phyloP scores from a whole-genome alignment of 306 rosid genomes.

The Pachyrhizus erosus region DNA sequence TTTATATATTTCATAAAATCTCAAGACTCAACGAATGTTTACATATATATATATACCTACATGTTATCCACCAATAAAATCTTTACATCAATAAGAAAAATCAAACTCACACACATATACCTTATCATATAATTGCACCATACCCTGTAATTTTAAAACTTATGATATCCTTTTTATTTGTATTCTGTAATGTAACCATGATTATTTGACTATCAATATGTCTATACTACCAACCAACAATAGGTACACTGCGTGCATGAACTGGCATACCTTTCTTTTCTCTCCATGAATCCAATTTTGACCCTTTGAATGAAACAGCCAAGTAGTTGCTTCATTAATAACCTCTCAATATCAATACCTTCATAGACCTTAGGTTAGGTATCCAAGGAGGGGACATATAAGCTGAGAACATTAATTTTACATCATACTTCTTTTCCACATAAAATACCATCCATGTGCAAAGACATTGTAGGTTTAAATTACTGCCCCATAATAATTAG shows the following conservation, averaged over 20 bases:
- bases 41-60: no score
- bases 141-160: not conserved
- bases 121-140: not conserved
- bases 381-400: not conserved
- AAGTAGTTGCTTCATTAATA: constrained; percentile 34
- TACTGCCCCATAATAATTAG: not conserved
- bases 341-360: constrained; percentile 15
- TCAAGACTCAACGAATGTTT: no score
- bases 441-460: not conserved
- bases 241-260: not conserved
- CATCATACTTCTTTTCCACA: not conserved
- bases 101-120: no score
- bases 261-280: not conserved
- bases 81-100: no score
- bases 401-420: not conserved
- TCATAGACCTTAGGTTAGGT: constrained; percentile 21
- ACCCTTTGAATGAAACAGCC: not conserved
- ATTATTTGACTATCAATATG: not conserved
- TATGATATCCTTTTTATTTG: not conserved
- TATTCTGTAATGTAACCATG: not conserved
- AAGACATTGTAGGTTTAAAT: not conserved
- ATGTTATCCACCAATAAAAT: no score
- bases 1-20: no score
- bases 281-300: not conserved
- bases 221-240: not conserved